phyloP scores from a whole-genome alignment of 1,284 basidiomycete genomes.

The Austroboletus niveus region DNA sequence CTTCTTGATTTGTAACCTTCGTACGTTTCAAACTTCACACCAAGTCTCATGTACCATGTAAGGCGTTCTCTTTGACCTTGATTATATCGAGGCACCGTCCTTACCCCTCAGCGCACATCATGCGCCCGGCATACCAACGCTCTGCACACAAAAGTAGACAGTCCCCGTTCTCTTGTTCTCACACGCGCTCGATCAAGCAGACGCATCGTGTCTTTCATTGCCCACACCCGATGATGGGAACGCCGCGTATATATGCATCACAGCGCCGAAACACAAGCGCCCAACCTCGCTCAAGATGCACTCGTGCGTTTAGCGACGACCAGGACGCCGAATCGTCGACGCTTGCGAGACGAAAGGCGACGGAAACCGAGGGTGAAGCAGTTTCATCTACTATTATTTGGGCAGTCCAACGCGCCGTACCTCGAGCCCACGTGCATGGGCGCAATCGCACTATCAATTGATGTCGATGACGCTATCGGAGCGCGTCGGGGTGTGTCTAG shows the following conservation, averaged over 20 bases:
- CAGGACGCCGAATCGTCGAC: slow-evolving; percentile 51
- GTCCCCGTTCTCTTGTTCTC: not conserved
- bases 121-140: not conserved
- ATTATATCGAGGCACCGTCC: slow-evolving; percentile 3
- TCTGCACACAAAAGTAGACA: not conserved
- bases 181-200: slow-evolving; percentile 1
- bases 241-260: slow-evolving; percentile 6
- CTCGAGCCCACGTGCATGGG: slow-evolving; percentile 23
- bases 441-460: slow-evolving; percentile 1
- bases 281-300: slow-evolving; percentile 8
- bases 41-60: slow-evolving; percentile 10
- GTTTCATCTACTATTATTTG: slow-evolving; percentile 38
- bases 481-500: slow-evolving; percentile 13
- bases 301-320: slow-evolving; percentile 35
- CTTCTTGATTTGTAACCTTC: too few species aligned
- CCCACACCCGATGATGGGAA: not conserved
- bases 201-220: not conserved
- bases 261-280: slow-evolving; percentile 4
- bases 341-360: slow-evolving; percentile 34
- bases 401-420: slow-evolving; percentile 10
- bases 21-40: not conserved
- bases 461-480: slow-evolving; percentile 18
- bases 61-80: slow-evolving; percentile 2
- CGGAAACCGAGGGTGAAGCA: slow-evolving; percentile 25
- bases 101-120: slow-evolving; percentile 4